A percentile compares a stretch with the other conserved stretches of the same genome.
These are phyloP conservation scores for Lyophyllum semitale DNA, from an alignment of 768 basidiomycete genomes.

Conservation along the genomic window DNA sequence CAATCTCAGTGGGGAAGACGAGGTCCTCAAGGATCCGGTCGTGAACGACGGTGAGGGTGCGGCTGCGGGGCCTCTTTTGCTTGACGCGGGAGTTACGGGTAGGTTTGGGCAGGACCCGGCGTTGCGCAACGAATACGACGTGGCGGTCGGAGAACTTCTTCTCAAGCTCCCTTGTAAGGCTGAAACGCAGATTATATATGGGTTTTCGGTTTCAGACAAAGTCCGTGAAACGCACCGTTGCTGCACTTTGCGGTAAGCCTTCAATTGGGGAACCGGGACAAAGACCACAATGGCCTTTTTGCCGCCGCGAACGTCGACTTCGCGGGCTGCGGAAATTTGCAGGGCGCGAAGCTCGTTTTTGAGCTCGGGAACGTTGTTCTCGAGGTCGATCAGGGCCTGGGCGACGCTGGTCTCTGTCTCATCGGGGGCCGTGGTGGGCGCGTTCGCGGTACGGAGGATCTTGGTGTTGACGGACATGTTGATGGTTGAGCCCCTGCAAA, in stretches of 20 bases:
- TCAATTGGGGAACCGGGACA: conserved; percentile 94
- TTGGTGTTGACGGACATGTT: conserved; percentile 82
- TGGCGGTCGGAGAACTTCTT: conserved; percentile 99
- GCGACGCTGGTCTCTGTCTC: conserved; percentile 91
- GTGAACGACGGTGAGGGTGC: conserved; percentile 96
- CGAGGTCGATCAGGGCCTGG: conserved; percentile 95
- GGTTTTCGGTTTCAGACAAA: conserved; percentile 13
- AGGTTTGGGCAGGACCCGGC: conserved; percentile 97
- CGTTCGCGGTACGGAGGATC: conserved; percentile 95
- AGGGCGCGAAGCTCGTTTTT: conserved; percentile 94
- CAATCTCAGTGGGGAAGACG: conserved; percentile 98
- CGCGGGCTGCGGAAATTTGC: conserved; percentile 97
- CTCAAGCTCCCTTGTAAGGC: conserved; percentile 97
- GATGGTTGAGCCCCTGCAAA: conserved; percentile 37
- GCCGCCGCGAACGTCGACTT: conserved; percentile 98
- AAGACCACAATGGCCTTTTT: conserved; percentile 99
- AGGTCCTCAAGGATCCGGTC: conserved; percentile 99
- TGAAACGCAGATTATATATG: conserved; percentile 30
- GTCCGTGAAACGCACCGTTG: conserved; percentile 63
- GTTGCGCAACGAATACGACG: conserved; percentile 98
- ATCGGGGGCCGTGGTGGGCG: conserved; percentile 85
- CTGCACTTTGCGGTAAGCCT: conserved; percentile 99
- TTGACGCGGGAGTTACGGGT: conserved; percentile 89
- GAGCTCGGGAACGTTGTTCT: conserved; percentile 97
- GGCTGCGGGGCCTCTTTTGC: conserved; percentile 96